These are phyloP conservation scores for Ophiostoma triangulosporum DNA, from an alignment of 2,329 filamentous ascomycete genomes.

Conservation along the genomic window DNA sequence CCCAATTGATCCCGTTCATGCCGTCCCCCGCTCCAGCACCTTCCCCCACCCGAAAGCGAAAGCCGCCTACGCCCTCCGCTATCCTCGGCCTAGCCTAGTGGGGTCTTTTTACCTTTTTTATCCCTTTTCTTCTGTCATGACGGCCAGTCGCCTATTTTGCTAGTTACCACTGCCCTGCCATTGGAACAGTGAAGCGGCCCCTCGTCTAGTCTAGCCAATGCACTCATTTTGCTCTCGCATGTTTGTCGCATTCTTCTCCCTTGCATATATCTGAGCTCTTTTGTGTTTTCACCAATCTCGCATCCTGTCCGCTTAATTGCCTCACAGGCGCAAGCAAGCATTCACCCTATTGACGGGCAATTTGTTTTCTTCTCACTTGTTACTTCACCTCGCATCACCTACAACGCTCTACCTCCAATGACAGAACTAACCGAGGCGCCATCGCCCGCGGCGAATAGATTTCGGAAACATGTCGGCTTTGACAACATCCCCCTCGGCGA, in stretches of 20 bases:
- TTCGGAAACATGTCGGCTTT: slow-evolving; percentile 46
- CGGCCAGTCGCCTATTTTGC: neutral
- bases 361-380: neutral
- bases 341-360: neutral
- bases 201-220: neutral
- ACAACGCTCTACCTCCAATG: neutral
- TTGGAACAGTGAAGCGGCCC: neutral
- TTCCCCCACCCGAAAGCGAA: neutral
- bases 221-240: neutral
- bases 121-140: neutral
- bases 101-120: neutral
- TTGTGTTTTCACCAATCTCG: too few relatives aligned
- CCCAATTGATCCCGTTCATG: neutral
- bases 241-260: neutral
- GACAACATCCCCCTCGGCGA: slow-evolving; percentile 46
- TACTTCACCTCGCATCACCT: neutral
- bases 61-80: neutral
- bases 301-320: neutral
- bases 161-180: neutral
- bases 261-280: too few relatives aligned
- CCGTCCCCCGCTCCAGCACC: neutral
- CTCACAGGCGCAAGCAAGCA: too few relatives aligned
- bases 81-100: neutral
- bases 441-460: slow-evolving; percentile 32
- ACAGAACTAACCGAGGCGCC: neutral